Evolutionary conservation across 495 filamentous ascomycete genomes (phyloP).

Genomic region (Hypoxylon rickii): DNA sequence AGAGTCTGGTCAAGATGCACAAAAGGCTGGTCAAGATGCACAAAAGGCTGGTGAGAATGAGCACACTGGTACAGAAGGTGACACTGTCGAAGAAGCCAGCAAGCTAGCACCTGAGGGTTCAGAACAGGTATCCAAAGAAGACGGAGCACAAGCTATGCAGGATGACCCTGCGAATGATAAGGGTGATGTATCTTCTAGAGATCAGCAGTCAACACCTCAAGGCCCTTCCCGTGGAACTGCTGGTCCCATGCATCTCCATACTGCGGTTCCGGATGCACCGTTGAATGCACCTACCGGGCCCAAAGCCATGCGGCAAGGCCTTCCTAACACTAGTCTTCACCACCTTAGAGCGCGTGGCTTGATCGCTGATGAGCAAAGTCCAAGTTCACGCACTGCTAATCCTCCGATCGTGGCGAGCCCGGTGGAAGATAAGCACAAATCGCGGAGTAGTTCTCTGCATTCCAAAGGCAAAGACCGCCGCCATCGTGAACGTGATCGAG

Average conservation of each 20-base stretch:
- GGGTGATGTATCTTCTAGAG: slow-evolving; percentile 40
- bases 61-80: slow-evolving; percentile 21
- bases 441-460: slow-evolving; percentile 48
- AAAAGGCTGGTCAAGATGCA: slow-evolving; percentile 25
- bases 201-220: slow-evolving; percentile 32
- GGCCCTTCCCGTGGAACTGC: slow-evolving; percentile 24
- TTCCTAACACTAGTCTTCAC: slow-evolving; percentile 72
- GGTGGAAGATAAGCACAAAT: slow-evolving; percentile 36
- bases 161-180: slow-evolving; percentile 32
- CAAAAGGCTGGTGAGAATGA: slow-evolving; percentile 26
- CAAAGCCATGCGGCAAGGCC: slow-evolving; percentile 88
- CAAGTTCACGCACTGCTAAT: slow-evolving; percentile 41
- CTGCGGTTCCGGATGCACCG: slow-evolving; percentile 50
- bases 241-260: slow-evolving; percentile 29
- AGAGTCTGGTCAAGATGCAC: slow-evolving; percentile 27
- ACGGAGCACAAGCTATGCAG: slow-evolving; percentile 26
- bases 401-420: slow-evolving; percentile 42
- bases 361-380: slow-evolving; percentile 45
- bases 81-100: slow-evolving; percentile 23
- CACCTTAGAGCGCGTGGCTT: slow-evolving; percentile 55
- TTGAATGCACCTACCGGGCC: slow-evolving; percentile 84
- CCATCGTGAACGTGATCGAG: slow-evolving; percentile 38
- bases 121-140: slow-evolving; percentile 29
- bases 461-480: slow-evolving; percentile 39
- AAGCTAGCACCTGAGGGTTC: slow-evolving; percentile 18